Evolutionary conservation across 2,329 filamentous ascomycete species (phyloP).

Genomic region (Aureobasidium sp.): DNA sequence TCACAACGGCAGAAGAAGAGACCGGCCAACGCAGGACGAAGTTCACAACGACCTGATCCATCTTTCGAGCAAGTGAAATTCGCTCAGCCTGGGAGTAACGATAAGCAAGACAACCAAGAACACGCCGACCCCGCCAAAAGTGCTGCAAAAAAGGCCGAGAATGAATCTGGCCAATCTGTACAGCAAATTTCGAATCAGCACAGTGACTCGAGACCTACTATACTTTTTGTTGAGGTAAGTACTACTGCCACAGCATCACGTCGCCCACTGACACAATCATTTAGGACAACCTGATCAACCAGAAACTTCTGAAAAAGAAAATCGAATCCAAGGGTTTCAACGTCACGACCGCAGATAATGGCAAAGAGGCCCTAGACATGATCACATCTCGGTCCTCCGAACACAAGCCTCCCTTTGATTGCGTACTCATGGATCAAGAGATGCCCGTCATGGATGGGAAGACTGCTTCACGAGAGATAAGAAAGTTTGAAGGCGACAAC

Average conservation of each 20-base stretch:
- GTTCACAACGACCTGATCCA: background rate
- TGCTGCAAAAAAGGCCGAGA: background rate
- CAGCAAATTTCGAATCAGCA: slow-evolving; percentile 15
- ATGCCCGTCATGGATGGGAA: slow-evolving; percentile 28
- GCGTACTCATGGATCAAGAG: slow-evolving; percentile 27
- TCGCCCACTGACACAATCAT: slow-evolving; percentile 10
- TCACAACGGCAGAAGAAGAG: background rate
- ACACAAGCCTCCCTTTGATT: slow-evolving; percentile 18
- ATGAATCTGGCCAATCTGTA: slow-evolving; percentile 13
- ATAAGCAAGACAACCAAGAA: background rate
- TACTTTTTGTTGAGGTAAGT: background rate
- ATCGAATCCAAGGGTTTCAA: slow-evolving; percentile 21
- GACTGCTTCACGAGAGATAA: slow-evolving; percentile 20
- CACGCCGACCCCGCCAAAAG: slow-evolving; percentile 16
- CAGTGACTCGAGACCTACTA: background rate
- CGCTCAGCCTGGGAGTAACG: background rate
- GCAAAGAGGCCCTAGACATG: slow-evolving; percentile 23
- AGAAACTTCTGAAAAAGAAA: slow-evolving; percentile 22
- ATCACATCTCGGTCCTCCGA: background rate
- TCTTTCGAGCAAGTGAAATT: background rate
- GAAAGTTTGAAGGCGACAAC: slow-evolving; percentile 17
- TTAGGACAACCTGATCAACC: slow-evolving; percentile 28
- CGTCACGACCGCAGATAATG: slow-evolving; percentile 25
- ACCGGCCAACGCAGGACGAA: slow-evolving; percentile 1
- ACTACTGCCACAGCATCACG: no score